A percentile compares a stretch with the other conserved stretches of the same genome.
phyloP scores from a whole-genome alignment of 2,329 filamentous ascomycete species.

The Neonectria magnoliae region DNA sequence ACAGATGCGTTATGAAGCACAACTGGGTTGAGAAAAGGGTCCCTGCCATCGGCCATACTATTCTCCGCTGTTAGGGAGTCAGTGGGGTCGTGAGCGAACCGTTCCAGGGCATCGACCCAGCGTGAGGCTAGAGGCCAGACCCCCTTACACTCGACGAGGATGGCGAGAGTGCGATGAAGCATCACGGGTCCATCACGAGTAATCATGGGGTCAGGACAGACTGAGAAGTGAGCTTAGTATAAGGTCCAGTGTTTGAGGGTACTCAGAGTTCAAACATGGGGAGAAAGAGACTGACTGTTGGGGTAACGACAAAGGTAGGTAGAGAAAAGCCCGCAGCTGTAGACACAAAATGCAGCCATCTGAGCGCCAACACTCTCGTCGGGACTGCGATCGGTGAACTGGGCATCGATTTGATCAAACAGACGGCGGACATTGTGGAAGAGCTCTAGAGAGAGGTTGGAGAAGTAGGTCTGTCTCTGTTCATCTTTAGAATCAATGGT shows the following conservation, averaged over 20 bases:
- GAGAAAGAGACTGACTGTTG: slow-evolving; percentile 51
- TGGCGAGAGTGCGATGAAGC: slow-evolving; percentile 56
- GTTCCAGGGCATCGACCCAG: slow-evolving; percentile 62
- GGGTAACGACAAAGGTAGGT: slow-evolving; percentile 64
- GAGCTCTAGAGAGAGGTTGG: slow-evolving; percentile 56
- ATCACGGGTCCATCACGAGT: slow-evolving; percentile 56
- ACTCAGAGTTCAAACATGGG: background rate
- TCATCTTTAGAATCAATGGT: slow-evolving; percentile 52
- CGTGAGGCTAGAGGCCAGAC: slow-evolving; percentile 64
- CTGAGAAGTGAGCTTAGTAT: slow-evolving; percentile 42
- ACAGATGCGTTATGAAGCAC: slow-evolving; percentile 5
- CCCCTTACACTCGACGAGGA: slow-evolving; percentile 59
- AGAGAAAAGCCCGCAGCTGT: slow-evolving; percentile 63
- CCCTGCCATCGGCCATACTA: slow-evolving; percentile 61
- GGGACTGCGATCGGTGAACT: slow-evolving; percentile 57
- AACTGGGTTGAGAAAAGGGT: slow-evolving; percentile 44
- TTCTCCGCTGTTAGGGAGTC: slow-evolving; percentile 53
- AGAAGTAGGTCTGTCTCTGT: slow-evolving; percentile 52
- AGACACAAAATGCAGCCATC: slow-evolving; percentile 65
- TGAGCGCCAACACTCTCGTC: slow-evolving; percentile 63
- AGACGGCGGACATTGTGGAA: slow-evolving; percentile 60
- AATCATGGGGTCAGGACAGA: slow-evolving; percentile 54
- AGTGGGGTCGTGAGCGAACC: slow-evolving; percentile 57
- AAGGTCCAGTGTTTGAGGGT: background rate
- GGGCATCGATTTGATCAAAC: slow-evolving; percentile 61